phyloP scores from a whole-genome alignment of 2,329 filamentous ascomycete species.

The Claviceps pusilla region DNA sequence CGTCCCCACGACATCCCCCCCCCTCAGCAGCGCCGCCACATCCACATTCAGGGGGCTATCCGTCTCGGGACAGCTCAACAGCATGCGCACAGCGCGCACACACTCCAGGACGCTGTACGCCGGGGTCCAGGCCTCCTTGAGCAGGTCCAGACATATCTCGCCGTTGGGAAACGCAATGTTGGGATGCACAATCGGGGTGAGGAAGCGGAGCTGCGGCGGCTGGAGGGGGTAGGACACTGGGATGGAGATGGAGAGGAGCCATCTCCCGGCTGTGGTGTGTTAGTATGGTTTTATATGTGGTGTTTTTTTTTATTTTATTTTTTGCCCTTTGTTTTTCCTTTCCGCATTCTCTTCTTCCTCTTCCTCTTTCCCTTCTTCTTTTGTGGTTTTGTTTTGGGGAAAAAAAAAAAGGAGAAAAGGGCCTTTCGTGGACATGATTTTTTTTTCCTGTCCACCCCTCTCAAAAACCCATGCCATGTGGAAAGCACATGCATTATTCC shows the following conservation, averaged over 20 bases:
- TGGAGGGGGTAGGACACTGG: constrained; percentile 64
- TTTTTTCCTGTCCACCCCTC: too few species aligned
- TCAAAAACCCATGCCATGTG: too few species aligned
- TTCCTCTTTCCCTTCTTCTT: too few species aligned
- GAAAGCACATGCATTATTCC: too few species aligned
- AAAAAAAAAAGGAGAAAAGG: too few species aligned
- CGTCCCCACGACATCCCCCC: constrained; percentile 53
- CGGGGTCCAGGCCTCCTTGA: constrained; percentile 68
- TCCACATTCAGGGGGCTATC: constrained; percentile 71
- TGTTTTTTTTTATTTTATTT: too few species aligned
- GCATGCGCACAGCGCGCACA: constrained; percentile 55
- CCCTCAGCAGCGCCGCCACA: constrained; percentile 53
- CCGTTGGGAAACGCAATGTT: constrained; percentile 60
- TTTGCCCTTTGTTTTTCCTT: too few species aligned
- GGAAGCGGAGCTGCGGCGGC: constrained; percentile 65
- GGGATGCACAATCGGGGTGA: constrained; percentile 73
- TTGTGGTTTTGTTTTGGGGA: too few species aligned
- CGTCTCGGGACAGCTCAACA: constrained; percentile 48
- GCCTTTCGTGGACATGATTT: too few species aligned
- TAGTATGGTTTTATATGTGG: not conserved
- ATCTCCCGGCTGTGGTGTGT: constrained; percentile 46
- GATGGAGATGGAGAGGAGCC: constrained; percentile 65
- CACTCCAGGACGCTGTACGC: constrained; percentile 68
- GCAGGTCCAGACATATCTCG: constrained; percentile 85
- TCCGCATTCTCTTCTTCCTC: too few species aligned